Conservation (phyloP, 306 rosid species). For the Gastrolobium villosum region DNA sequence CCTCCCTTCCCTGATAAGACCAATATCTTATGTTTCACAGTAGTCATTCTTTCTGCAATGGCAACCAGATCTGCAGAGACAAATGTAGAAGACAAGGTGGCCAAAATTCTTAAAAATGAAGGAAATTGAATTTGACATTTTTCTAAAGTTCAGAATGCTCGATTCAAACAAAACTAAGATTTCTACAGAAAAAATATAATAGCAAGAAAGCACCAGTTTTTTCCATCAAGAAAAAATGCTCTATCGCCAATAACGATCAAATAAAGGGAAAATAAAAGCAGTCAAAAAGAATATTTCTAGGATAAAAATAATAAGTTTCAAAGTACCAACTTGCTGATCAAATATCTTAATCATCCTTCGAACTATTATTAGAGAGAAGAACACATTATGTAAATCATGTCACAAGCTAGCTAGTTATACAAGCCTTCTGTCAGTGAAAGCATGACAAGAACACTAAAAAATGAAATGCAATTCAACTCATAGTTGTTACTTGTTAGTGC, state of each 20-base stretch:
- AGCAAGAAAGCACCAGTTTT: not conserved
- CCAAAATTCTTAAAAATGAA: not conserved
- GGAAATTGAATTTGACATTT: not conserved
- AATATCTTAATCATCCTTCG: not conserved
- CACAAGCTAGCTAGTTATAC: not conserved
- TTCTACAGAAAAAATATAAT: not conserved
- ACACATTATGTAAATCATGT: not conserved
- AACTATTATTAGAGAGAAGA: not conserved
- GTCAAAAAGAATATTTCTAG: not conserved
- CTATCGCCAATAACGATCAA: slow-evolving; percentile 20
- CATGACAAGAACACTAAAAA: not conserved
- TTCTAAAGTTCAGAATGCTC: not conserved
- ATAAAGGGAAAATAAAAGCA: slow-evolving; percentile 7
- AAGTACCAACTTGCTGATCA: not conserved
- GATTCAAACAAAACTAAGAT: not conserved
- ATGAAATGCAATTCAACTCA: not conserved
- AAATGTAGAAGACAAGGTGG: slow-evolving; percentile 34
- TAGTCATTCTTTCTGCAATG: slow-evolving; percentile 90
- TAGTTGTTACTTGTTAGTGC: not conserved
- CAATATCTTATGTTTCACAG: slow-evolving; percentile 93
- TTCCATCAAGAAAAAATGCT: not conserved
- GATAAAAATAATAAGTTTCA: not conserved
- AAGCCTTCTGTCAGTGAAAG: not conserved
- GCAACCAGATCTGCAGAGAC: slow-evolving; percentile 75
- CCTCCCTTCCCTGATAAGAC: slow-evolving; percentile 96